These are phyloP conservation scores for Micractinium sp. DNA, from an alignment of 139 green algal species.

Conservation along the genomic window DNA sequence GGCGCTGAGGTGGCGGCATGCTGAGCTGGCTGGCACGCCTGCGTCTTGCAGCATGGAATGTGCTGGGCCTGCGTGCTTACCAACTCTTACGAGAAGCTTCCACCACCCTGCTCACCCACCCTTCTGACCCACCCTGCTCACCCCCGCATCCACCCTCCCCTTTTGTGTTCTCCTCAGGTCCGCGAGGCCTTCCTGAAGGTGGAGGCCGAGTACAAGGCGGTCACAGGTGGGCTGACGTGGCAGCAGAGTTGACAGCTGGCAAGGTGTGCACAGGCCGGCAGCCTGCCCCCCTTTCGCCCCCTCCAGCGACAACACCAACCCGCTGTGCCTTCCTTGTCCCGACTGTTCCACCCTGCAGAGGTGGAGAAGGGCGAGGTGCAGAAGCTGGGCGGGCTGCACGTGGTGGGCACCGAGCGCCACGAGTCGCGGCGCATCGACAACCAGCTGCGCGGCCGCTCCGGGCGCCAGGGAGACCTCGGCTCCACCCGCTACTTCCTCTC, in stretches of 20 bases:
- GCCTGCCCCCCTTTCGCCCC: too few relatives aligned
- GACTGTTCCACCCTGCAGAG: conserved; percentile 33
- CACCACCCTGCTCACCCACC: too few relatives aligned
- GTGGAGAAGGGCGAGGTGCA: conserved; percentile 85
- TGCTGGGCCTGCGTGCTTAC: not conserved
- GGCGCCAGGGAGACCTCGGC: conserved; percentile 90
- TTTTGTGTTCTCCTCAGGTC: not conserved
- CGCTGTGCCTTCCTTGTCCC: too few relatives aligned
- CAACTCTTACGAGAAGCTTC: not conserved
- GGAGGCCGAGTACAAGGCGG: conserved; percentile 84
- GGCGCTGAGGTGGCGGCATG: not conserved
- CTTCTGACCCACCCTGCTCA: too few relatives aligned
- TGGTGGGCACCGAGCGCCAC: conserved; percentile 97
- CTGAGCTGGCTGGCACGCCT: too few relatives aligned
- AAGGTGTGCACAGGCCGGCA: too few relatives aligned
- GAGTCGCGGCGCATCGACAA: conserved; percentile 98
- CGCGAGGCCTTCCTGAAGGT: conserved; percentile 60
- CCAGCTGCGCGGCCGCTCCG: conserved; percentile 72
- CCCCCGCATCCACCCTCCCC: not conserved
- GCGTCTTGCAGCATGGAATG: too few relatives aligned
- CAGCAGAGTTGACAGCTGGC: too few relatives aligned
- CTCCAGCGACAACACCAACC: too few relatives aligned
- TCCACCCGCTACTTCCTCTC: conserved; percentile 95
- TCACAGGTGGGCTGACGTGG: conserved; percentile 63
- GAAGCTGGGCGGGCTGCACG: conserved; percentile 90